Base-by-base conservation (phyloP, 2,329 filamentous ascomycete genomes). In the Xylaria sp. region DNA sequence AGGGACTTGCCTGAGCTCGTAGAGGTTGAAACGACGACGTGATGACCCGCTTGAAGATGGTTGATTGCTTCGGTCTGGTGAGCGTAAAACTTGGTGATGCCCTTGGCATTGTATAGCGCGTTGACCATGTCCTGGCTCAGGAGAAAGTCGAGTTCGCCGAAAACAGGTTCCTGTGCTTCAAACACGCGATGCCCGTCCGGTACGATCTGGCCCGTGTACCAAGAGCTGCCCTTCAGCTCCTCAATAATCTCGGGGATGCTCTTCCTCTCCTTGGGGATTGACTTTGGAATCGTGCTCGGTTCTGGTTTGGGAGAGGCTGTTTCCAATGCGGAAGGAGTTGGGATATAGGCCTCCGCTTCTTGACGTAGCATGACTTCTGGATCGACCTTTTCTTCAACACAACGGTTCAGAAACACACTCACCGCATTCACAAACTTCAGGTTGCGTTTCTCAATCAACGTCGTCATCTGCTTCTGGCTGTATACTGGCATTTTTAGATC, bases 11-110 rank as follows among this genome's bases (percentile, higher is more conserved):
- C 94, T 1, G 94, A 99, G 68, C 91, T 96, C 0, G 94, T 99
- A 0, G 93, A 96, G 0, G 94, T 99, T 1, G 92, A 88, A 1
- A 99, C 88, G 47, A 99, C 93, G 13, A 97, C 91, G 69, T 97
- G 87, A 37, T 88, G 83, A 0, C 92, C 93, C 2, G 88, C 83
- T 51, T 93, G 81, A 1, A 99, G 77, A 56, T 88, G 85, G 67
- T 99, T 99, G 64, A 99, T 91, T 0, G 94, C 94, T 73, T 96
- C 90, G 0, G 92, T 86, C 72, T 99, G 94, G 70, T 99, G 94
- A 0, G 90, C 86, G 67, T 95, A 99, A 37, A 99, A 83, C 54
- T 88, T 82, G 0, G 87, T 90, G 54, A 99, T 97, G 2, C 87
- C 87, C 63, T 89, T 90, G 7, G 91, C 90, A 63, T 97, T 97